Evolutionary conservation across 495 filamentous ascomycete species (phyloP), one percentile per base, ranked within the genome.

Genomic region (Pseudotulostoma volvatum): DNA sequence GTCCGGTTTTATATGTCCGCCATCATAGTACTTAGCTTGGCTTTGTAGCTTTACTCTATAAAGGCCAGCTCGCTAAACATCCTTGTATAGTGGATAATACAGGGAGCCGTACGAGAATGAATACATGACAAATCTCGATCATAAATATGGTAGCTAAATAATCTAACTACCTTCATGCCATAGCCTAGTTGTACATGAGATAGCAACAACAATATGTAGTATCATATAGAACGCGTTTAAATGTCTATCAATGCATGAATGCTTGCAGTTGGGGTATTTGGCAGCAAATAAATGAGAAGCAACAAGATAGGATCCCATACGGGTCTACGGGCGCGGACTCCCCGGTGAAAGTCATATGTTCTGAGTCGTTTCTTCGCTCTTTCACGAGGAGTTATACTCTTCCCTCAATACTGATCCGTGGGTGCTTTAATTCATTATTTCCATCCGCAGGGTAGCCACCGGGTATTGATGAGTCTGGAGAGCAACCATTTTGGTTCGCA

Each of bases 361-460:
- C 5, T 28, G 11, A 28, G 23, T 28, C 5, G 11, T 5, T 28
- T 28, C 5, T 28, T 11, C 23, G 23, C 5, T 5, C 11, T 28
- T 11, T 28, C 23, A 28, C 23, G 1, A 16, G 39, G 23, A 23
- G 35, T 32, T 52, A 57, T 19, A 49, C 50, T 23, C 44, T 39
- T 7, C 54, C 52, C 37, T 52, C 40, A 18, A 54, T 48, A 28
- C 44, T 45, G 34, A 53, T 45, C 14, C 51, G 51, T 28, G 45
- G 34, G 17, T 41, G 42, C n/a, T 39, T 43, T 1, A 47, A 5
- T 18, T 44, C 32, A 5, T 43, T 41, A 28, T 28, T 28, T 28
- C 5, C 5, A 28, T 28, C 23, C 5, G 11, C 11, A 28, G 5
- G 23, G 23, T 28, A 28, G 23, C 11, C 23, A 28, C 23, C 23